A percentile compares a stretch with the other conserved stretches of the same genome.
These are phyloP conservation scores for Triglochin maritima DNA, from an alignment of 106 monocot species.

Conservation along the genomic window DNA sequence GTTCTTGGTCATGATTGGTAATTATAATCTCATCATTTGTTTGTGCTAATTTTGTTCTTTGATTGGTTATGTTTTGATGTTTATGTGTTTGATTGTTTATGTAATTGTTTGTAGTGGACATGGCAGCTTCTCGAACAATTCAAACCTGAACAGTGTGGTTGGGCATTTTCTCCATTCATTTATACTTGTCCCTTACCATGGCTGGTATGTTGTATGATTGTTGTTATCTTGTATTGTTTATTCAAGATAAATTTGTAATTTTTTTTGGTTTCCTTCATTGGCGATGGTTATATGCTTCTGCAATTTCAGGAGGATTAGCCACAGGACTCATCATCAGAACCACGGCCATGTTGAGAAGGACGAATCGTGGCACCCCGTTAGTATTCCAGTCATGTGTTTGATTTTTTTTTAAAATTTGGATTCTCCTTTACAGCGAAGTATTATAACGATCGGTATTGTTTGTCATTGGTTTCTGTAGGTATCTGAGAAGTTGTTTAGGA, in stretches of 20 bases:
- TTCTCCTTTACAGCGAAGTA: too few relatives aligned
- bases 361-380: conserved; percentile 96
- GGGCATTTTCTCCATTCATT: conserved; percentile 85
- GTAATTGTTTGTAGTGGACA: conserved; percentile 48
- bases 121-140: conserved; percentile 70
- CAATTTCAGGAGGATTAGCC: conserved; percentile 81
- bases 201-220: conserved; percentile 35
- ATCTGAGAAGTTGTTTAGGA: conserved; percentile 41
- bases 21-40: not conserved
- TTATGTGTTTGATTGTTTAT: not conserved
- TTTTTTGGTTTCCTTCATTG: too few relatives aligned
- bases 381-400: not conserved
- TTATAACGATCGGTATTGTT: not conserved
- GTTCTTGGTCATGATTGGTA: conserved; percentile 86
- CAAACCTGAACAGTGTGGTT: conserved; percentile 69
- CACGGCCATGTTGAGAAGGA: conserved; percentile 96
- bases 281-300: not conserved
- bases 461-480: conserved; percentile 28
- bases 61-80: not conserved
- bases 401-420: not conserved
- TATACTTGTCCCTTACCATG: conserved; percentile 93
- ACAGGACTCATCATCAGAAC: conserved; percentile 94
- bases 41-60: not conserved
- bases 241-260: not conserved
- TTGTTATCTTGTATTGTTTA: not conserved